Base-by-base conservation (phyloP, 116 monocot genomes). In the Posidonia oceanica region DNA sequence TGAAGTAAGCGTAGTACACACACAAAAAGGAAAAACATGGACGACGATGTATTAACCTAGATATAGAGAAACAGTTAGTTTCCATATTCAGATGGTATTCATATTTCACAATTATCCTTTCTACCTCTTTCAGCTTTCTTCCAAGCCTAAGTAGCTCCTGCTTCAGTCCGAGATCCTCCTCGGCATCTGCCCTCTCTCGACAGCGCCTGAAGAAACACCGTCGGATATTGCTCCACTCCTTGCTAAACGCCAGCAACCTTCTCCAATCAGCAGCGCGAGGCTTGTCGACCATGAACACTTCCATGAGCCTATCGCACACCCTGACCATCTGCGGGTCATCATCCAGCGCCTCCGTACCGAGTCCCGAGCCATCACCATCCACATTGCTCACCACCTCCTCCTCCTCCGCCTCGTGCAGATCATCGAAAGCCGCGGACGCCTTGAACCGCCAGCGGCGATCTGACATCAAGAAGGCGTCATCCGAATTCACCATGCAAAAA, bases 251-350 rank as follows among this genome's bases (percentile, higher is more conserved):
- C 70, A 95, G 67, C 64, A 95, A 71, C 61, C 87, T 91, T 80
- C 95, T 83, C 95, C 95, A 95, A 63, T 95, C 95, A 6, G 77
- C 78, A 39, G 91, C 69, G 17, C 76, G 82, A 54, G 95, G 91
- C 75, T 91, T 95, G 77, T 95, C 95, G 21, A 95, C 91, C 86
- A 95, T 76, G 71, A 95, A 95, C 2, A 95, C 86, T 59, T 84
- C 91, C 72, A 95, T 88, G 66, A 95, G 76, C 69, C 86, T 95
- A 75, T 95, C 91, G 54, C 86, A 91, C 13, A 95, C 78, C 72
- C 60, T 84, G 61, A 79, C 63, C 91, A 95, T 95, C 80, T 81
- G 83, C 23, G 72, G 36, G 29, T 79, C 86, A 70, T 77, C 73
- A 29, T 29, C 18, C 63, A 42, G 39, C 54, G 8, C 70, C 13